Conservation (phyloP, 108 stramenopile species). For the Cyclostephanos invisitatus region DNA sequence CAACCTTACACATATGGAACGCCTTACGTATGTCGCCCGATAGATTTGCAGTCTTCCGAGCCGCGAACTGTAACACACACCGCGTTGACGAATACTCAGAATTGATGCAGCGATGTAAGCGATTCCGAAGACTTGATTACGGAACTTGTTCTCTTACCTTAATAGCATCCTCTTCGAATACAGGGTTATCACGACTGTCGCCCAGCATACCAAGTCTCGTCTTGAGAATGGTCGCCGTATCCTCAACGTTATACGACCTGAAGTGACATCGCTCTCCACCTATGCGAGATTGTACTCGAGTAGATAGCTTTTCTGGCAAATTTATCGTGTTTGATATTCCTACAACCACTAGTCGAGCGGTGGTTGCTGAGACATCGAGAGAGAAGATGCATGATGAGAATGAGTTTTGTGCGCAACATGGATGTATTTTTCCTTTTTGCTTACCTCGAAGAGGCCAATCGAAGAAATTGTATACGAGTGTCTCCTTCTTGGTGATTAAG, state of each 20-base stretch:
- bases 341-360: constrained; percentile 75
- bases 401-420: constrained; percentile 12
- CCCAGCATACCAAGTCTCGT: constrained; percentile 56
- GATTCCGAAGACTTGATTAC: background rate
- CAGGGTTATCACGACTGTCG: constrained; percentile 6
- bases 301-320: constrained; percentile 87
- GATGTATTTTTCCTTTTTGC: background rate
- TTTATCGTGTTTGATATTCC: constrained; percentile 99
- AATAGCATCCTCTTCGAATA: constrained; percentile 31
- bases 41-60: constrained; percentile 83
- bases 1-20: constrained; percentile 88
- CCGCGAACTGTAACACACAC: constrained; percentile 67
- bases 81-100: background rate
- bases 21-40: constrained; percentile 95
- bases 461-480: constrained; percentile 96
- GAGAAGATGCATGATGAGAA: background rate
- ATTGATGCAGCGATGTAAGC: background rate
- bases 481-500: constrained; percentile 91
- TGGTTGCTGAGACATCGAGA: constrained; percentile 3
- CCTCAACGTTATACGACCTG: constrained; percentile 59
- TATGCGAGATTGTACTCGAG: constrained; percentile 79
- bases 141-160: constrained; percentile 14
- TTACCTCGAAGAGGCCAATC: constrained; percentile 86
- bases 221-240: constrained; percentile 62
- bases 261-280: constrained; percentile 67